Conservation (phyloP, 257 asterid genomes). For the Craterostigma plantagineum region DNA sequence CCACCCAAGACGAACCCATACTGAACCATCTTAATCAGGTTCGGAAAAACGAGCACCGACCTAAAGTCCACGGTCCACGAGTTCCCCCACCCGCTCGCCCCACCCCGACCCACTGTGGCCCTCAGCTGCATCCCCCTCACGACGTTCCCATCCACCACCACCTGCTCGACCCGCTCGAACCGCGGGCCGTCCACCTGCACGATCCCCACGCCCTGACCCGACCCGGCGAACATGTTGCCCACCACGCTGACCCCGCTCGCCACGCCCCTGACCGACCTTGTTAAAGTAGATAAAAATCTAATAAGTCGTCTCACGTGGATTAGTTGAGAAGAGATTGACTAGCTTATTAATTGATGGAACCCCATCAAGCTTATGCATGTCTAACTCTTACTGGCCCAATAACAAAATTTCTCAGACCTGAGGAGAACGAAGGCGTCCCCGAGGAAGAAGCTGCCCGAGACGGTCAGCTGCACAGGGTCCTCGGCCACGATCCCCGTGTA, state of each 20-base stretch:
- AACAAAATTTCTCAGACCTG: no score
- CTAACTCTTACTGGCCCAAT: no score
- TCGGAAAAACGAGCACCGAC: constrained; percentile 44
- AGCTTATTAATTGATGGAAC: no score
- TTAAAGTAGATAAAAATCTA: no score
- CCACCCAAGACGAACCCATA: not conserved
- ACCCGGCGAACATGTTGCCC: constrained; percentile 68
- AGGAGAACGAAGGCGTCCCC: constrained; percentile 51
- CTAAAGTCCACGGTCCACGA: constrained; percentile 59
- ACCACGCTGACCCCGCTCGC: constrained; percentile 48
- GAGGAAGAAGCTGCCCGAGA: constrained; percentile 56
- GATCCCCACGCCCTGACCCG: constrained; percentile 31
- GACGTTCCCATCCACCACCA: constrained; percentile 36
- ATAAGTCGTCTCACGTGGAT: no score
- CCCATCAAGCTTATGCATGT: no score
- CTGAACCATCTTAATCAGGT: constrained; percentile 14
- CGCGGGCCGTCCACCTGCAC: constrained; percentile 37
- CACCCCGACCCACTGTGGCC: constrained; percentile 43
- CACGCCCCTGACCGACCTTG: constrained; percentile 47
- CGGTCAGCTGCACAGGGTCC: constrained; percentile 77
- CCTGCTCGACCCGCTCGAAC: constrained; percentile 43
- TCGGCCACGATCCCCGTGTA: constrained; percentile 78
- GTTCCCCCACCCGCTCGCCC: constrained; percentile 27
- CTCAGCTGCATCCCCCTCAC: constrained; percentile 51
- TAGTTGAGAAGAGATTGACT: no score